phyloP scores from a whole-genome alignment of 2,329 filamentous ascomycete genomes.

The Cytospora chrysosperma region DNA sequence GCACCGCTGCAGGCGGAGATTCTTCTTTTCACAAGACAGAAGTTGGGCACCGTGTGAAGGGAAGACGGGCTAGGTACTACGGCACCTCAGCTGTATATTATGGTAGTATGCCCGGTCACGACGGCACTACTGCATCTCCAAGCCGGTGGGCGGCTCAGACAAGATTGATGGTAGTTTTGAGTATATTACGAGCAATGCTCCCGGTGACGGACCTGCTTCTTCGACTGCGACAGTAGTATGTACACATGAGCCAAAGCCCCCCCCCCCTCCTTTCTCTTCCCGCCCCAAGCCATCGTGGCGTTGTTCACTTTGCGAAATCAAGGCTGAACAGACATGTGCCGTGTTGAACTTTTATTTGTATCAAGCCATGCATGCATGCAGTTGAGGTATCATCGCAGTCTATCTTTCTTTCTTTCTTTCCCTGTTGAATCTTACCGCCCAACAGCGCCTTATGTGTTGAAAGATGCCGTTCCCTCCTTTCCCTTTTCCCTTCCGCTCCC shows the following conservation, averaged over 20 bases:
- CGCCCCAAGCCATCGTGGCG: too few species aligned
- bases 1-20: too few species aligned
- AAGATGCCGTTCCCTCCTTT: conserved; percentile 21
- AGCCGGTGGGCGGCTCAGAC: too few species aligned
- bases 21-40: too few species aligned
- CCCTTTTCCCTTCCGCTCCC: not conserved
- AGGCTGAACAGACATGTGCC: not conserved
- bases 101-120: too few species aligned
- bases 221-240: not conserved
- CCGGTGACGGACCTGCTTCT: not conserved
- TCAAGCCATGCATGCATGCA: conserved; percentile 11
- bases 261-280: not conserved
- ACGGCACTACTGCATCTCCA: too few species aligned
- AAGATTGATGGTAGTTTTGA: too few species aligned
- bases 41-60: too few species aligned
- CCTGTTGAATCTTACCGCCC: not conserved
- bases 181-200: too few species aligned
- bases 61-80: too few species aligned
- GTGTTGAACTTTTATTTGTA: conserved; percentile 18
- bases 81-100: too few species aligned
- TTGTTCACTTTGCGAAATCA: not conserved
- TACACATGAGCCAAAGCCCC: too few species aligned
- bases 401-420: not conserved
- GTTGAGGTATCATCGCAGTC: conserved; percentile 20
- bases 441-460: conserved; percentile 16